Evolutionary conservation across 164 flowering plant genomes (phyloP).

Genomic region (Vitis cinerea): DNA sequence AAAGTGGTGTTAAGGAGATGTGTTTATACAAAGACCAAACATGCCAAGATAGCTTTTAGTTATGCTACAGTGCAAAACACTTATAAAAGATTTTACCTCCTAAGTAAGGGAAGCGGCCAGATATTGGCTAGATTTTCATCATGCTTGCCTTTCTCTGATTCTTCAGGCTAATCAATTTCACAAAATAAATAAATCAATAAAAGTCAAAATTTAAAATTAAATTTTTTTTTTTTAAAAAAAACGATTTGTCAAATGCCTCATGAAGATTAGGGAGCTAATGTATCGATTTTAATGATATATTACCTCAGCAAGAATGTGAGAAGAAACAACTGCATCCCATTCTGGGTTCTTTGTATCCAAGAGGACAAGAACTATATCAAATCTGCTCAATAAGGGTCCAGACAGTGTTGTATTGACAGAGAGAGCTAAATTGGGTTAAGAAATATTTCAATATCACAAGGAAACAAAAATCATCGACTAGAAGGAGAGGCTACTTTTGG

Average conservation of each 20-base stretch:
- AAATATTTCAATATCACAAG: neutral
- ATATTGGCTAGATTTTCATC: constrained; percentile 44
- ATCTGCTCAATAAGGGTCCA: constrained; percentile 96
- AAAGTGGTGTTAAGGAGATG: too few species aligned
- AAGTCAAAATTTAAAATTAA: too few species aligned
- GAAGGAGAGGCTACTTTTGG: neutral
- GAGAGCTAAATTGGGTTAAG: constrained; percentile 64
- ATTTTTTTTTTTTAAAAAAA: too few species aligned
- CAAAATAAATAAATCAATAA: neutral
- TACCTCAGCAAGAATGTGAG: constrained; percentile 92
- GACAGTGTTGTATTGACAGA: constrained; percentile 96
- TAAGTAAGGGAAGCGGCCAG: constrained; percentile 82
- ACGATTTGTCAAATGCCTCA: neutral
- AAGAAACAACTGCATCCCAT: constrained; percentile 96
- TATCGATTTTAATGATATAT: constrained; percentile 5
- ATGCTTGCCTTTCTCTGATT: constrained; percentile 30
- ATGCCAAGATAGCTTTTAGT: neutral
- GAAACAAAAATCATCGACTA: neutral
- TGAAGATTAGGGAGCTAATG: neutral
- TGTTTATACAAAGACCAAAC: neutral
- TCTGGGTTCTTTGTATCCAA: constrained; percentile 95
- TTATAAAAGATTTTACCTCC: constrained; percentile 45
- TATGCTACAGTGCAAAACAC: too few species aligned
- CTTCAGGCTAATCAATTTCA: constrained; percentile 37
- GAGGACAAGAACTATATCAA: constrained; percentile 93